phyloP scores from a whole-genome alignment of 176 grass and related monocot species.

The Elymus sibiricus region DNA sequence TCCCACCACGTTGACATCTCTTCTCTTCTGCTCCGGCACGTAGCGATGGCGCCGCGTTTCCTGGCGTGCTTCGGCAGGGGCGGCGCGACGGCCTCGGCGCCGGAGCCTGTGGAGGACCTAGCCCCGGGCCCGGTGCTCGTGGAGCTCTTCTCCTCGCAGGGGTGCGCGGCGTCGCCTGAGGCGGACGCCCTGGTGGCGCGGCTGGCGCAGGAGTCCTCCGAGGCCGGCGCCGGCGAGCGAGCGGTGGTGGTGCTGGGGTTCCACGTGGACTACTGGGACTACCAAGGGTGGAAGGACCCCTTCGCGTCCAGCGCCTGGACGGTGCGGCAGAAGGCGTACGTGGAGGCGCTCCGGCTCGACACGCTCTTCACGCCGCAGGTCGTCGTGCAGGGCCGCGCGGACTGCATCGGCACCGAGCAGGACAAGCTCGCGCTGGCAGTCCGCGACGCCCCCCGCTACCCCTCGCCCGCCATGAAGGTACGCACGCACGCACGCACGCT shows the following conservation, averaged over 20 bases:
- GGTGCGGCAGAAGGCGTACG: conserved; percentile 90
- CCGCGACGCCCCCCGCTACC: conserved; percentile 51
- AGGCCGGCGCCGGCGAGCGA: neutral
- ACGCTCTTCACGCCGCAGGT: conserved; percentile 90
- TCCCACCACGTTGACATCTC: neutral
- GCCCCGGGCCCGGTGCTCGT: conserved; percentile 63
- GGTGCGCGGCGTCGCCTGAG: conserved; percentile 63
- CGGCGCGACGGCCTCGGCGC: conserved; percentile 30
- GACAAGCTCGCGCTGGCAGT: conserved; percentile 53
- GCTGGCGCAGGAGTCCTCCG: conserved; percentile 39
- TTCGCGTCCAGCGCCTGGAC: conserved; percentile 88
- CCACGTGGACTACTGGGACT: conserved; percentile 98
- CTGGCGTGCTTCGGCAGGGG: conserved; percentile 65
- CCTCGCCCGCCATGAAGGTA: conserved; percentile 81
- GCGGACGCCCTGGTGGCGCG: conserved; percentile 68
- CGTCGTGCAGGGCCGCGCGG: conserved; percentile 67
- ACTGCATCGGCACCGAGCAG: conserved; percentile 81
- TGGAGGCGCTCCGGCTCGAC: conserved; percentile 86
- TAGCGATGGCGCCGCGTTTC: conserved; percentile 62
- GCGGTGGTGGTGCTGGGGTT: conserved; percentile 67
- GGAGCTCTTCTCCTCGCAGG: conserved; percentile 95
- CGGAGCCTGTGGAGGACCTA: neutral
- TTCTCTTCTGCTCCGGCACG: neutral
- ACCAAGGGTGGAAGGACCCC: conserved; percentile 86
- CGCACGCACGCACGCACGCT: neutral